Conservation (phyloP, 768 basidiomycete species). For the Tulasnella sp. region DNA sequence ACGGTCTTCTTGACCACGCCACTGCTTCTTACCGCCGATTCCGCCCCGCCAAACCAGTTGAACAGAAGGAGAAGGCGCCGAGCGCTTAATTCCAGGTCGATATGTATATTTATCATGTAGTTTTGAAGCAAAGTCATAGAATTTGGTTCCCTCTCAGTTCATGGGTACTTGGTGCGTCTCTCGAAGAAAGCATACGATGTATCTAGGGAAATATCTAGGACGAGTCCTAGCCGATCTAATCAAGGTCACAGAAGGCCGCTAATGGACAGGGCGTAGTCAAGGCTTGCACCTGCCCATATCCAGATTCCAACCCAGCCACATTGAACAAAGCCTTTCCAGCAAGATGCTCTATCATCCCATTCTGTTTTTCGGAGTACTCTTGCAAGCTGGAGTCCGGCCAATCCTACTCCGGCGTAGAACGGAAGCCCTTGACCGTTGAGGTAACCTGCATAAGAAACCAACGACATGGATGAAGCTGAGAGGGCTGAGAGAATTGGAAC, state of each 20-base stretch:
- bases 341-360: slow-evolving; percentile 69
- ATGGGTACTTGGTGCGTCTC: background rate
- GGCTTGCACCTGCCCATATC: slow-evolving; percentile 76
- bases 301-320: slow-evolving; percentile 87
- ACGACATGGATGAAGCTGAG: slow-evolving; percentile 64
- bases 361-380: slow-evolving; percentile 71
- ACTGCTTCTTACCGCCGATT: background rate
- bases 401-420: slow-evolving; percentile 73
- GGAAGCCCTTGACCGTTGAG: slow-evolving; percentile 69
- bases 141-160: background rate
- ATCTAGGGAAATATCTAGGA: background rate
- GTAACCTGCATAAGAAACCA: slow-evolving; percentile 74
- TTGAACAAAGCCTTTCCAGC: slow-evolving; percentile 84
- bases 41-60: background rate
- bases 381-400: slow-evolving; percentile 71
- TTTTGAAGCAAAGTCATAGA: background rate
- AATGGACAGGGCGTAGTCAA: slow-evolving; percentile 52
- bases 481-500: slow-evolving; percentile 71
- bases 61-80: background rate
- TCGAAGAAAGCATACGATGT: background rate
- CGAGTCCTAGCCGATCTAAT: background rate
- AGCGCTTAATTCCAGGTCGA: background rate
- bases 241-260: background rate
- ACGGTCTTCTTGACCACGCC: background rate
- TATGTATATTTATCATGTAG: background rate